Percentiles rank a stretch among this genome's conserved stretches.
These are phyloP conservation scores for Sechiopsis laciniata DNA, from an alignment of 306 rosid species.

Conservation along the genomic window DNA sequence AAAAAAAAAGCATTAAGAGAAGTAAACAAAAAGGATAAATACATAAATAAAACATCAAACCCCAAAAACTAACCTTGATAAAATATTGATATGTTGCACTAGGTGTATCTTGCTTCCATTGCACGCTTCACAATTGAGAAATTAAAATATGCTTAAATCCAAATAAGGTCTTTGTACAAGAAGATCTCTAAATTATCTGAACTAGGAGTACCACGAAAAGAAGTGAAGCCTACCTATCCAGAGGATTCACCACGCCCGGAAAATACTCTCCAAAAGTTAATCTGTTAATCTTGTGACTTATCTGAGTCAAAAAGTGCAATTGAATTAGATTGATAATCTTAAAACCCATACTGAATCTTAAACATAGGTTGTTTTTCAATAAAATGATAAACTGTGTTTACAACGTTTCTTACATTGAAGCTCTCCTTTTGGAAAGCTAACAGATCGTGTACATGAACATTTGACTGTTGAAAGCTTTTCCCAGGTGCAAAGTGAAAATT, in stretches of 20 bases:
- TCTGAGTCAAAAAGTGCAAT: conserved; percentile 35
- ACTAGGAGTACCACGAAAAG: conserved; percentile 20
- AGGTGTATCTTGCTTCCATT: conserved; percentile 73
- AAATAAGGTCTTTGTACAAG: conserved; percentile 11
- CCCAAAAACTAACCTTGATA: conserved; percentile 66
- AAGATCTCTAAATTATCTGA: not conserved
- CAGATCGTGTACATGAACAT: conserved; percentile 81
- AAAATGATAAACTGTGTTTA: conserved; percentile 9
- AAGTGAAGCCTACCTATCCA: conserved; percentile 56
- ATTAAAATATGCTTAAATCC: conserved; percentile 19
- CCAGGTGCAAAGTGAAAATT: conserved; percentile 98
- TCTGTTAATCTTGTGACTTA: conserved; percentile 83
- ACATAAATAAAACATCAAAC: not conserved
- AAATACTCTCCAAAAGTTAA: conserved; percentile 78
- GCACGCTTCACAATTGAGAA: conserved; percentile 50
- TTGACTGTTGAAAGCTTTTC: conserved; percentile 96
- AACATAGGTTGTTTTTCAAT: not conserved
- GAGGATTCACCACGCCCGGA: conserved; percentile 93
- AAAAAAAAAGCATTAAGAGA: no score
- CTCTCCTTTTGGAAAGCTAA: conserved; percentile 92
- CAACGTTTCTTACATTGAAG: conserved; percentile 67
- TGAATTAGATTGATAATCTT: conserved; percentile 23
- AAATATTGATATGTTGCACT: conserved; percentile 94
- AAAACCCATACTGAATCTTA: conserved; percentile 12
- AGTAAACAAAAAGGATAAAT: not conserved